Percentiles rank a stretch among this genome's conserved stretches.
Conservation (phyloP, 371 early-diverging fungal genomes). For the Mortierella sp. region DNA sequence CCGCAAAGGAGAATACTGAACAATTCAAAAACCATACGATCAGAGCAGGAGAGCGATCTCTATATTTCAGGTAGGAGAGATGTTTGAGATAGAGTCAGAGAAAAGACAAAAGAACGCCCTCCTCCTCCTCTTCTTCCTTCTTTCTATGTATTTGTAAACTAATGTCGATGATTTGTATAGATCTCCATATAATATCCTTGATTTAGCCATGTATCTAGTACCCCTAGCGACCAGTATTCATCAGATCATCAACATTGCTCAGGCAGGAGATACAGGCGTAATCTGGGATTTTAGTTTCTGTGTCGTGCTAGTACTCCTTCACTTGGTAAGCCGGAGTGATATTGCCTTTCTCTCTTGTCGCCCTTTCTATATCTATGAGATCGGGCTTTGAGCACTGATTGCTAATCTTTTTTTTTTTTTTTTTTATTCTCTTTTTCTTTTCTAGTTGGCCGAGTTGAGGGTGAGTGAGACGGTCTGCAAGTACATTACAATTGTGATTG, state of each 20-base stretch:
- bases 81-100: no score
- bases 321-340: slow-evolving; percentile 24
- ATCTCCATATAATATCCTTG: slow-evolving; percentile 19
- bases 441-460: slow-evolving; percentile 24
- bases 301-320: slow-evolving; percentile 23
- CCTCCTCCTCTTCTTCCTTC: neutral
- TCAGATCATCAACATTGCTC: slow-evolving; percentile 3
- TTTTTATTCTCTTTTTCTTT: neutral
- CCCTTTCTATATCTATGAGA: no score
- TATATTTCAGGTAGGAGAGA: no score
- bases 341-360: neutral
- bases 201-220: slow-evolving; percentile 17
- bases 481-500: slow-evolving; percentile 22
- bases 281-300: slow-evolving; percentile 21
- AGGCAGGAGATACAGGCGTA: neutral
- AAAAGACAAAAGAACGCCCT: no score
- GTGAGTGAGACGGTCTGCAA: slow-evolving; percentile 23
- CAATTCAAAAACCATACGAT: no score
- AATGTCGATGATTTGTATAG: slow-evolving; percentile 5
- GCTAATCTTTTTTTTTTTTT: neutral
- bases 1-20: no score
- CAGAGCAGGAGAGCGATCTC: no score
- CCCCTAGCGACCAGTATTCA: slow-evolving; percentile 21
- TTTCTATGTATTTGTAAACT: neutral
- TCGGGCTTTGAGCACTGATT: neutral